These are phyloP conservation scores for Mollisiaceae sp. DNA, from an alignment of 2,329 filamentous ascomycete species.

Conservation along the genomic window DNA sequence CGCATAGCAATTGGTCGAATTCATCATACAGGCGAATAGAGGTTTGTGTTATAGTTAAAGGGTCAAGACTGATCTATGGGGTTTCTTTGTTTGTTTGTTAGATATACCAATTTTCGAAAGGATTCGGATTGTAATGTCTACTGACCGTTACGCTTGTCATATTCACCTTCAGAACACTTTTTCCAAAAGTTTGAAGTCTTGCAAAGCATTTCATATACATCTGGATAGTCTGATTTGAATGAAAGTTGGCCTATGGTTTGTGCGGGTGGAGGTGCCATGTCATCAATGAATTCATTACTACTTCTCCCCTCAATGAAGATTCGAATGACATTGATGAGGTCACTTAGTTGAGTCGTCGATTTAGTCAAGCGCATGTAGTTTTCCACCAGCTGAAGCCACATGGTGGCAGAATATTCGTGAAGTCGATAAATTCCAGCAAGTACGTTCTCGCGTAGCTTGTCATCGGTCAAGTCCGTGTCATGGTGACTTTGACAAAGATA, in stretches of 20 bases:
- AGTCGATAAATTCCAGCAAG: slow-evolving; percentile 4
- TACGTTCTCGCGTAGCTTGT: slow-evolving; percentile 2
- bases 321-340: slow-evolving; percentile 8
- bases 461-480: slow-evolving; percentile 4
- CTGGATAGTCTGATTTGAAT: background rate
- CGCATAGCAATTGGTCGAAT: slow-evolving; percentile 3
- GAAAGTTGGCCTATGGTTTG: too few species aligned
- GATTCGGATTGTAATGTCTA: too few species aligned
- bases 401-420: slow-evolving; percentile 10
- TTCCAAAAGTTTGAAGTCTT: background rate
- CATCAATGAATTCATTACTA: too few species aligned
- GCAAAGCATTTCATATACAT: slow-evolving; percentile 4
- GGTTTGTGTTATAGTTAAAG: background rate
- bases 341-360: background rate
- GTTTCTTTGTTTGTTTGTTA: slow-evolving; percentile 1
- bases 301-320: slow-evolving; percentile 6
- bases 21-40: background rate
- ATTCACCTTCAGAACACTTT: background rate
- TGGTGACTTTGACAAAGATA: slow-evolving; percentile 17
- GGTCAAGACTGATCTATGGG: background rate
- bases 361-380: slow-evolving; percentile 11
- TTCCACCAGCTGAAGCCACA: slow-evolving; percentile 11
- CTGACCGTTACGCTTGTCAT: too few species aligned
- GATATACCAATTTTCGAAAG: background rate
- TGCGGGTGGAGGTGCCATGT: too few species aligned